Conservation (phyloP, 169 alveolate species). For the Sarcocystis neurona region DNA sequence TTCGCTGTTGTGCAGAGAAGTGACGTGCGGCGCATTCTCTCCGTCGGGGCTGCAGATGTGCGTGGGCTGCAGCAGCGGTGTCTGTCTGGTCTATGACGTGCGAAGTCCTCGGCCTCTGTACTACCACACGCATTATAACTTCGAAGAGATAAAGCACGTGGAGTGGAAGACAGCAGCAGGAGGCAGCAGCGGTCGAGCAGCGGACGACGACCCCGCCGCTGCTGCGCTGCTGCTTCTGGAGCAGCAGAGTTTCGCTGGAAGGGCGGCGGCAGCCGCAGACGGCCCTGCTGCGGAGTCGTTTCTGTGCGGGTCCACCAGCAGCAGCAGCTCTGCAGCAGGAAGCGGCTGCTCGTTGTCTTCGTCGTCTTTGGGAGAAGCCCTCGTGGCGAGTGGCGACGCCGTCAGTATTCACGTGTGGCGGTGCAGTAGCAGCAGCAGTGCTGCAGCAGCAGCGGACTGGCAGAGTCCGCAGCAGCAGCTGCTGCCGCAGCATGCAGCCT, state of each 20-base stretch:
- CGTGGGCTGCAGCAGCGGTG: constrained; percentile 59
- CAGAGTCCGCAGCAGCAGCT: not conserved
- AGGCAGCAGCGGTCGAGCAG: not conserved
- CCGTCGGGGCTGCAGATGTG: constrained; percentile 57
- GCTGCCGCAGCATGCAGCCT: too few species aligned
- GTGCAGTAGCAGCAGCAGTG: not conserved
- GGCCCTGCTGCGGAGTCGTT: not conserved
- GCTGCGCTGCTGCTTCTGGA: too few species aligned
- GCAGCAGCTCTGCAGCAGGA: not conserved
- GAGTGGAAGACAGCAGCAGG: not conserved
- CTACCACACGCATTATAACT: constrained; percentile 62
- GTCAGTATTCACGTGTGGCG: constrained; percentile 27
- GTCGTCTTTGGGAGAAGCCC: not conserved
- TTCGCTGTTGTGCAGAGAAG: constrained; percentile 7
- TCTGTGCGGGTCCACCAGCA: not conserved
- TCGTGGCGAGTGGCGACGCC: constrained; percentile 33
- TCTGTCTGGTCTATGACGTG: constrained; percentile 67
- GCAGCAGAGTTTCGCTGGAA: too few species aligned
- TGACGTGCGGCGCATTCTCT: constrained; percentile 63
- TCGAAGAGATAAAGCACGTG: constrained; percentile 58
- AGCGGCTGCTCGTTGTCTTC: not conserved
- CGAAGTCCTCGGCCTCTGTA: constrained; percentile 67
- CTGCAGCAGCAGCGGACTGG: not conserved
- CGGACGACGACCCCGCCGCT: not conserved
- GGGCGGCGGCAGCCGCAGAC: not conserved